Base-by-base conservation (phyloP, 2,329 filamentous ascomycete genomes). In the Fusarium sp. region DNA sequence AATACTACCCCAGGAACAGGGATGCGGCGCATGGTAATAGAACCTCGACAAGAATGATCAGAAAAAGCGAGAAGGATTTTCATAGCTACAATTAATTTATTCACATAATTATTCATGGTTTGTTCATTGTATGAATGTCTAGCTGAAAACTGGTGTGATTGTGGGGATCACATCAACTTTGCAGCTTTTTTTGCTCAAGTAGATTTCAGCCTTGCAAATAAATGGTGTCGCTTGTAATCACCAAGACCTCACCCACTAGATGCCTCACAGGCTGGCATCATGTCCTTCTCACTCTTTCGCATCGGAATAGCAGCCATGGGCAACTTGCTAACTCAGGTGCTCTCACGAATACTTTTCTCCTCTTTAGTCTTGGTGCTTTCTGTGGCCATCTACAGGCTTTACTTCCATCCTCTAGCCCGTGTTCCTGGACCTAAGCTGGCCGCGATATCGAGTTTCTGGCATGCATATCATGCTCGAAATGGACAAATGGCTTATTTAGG, bases 391-490 rank as follows among this genome's bases (percentile, higher is more conserved):
- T 84, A 85, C 57, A 76, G 83, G 5, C 65, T 84, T 2, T 72
- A 72, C 33, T 60, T 85, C 4, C 83, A 85, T 42, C 80, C 82
- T 0, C 73, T 87, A 0, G 74, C 83, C 2, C 48, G 71, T 4
- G 56, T 85, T 1, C 84, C 84, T 0, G 84, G 84, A 0, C 84
- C 84, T 0, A 78, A 68, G 21, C 47, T 81, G 0, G 85, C 83
- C 0, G 83, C 82, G 5, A 11, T 85, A 2, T 83, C 84, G 11
- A 83, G 77, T 52, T 53, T 80, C 27, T 87, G 84, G 84, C 79
- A 84, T 37, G 84, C 81, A 1, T 76, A 77, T 13, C 79, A 85
- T 5, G 80, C 80, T 4, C 77, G 81, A 11, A 77, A 81, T 35
- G 85, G 85, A 0, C 76, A 74, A 3, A 78, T 83, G 70, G 75